Evolutionary conservation across 2,329 filamentous ascomycete genomes (phyloP), one percentile per base, ranked within the genome.

Genomic region (Leptographium flavum): DNA sequence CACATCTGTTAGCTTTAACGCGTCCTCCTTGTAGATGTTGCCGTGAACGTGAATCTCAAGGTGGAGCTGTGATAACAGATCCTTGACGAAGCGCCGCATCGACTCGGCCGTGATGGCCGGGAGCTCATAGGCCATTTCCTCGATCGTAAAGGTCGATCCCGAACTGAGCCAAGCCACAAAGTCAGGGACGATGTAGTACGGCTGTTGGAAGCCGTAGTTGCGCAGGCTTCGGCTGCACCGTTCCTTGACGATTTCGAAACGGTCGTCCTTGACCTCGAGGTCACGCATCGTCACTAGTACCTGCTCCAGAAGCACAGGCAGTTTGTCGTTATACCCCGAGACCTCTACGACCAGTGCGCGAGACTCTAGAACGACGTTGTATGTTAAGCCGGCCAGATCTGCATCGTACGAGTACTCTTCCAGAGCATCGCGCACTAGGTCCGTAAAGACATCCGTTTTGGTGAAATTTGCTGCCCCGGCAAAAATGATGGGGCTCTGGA

Each of bases 341-440:
- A 96, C 75, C 14, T 83, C 79, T 35, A 96, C 67, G 47, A 84
- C 80, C 27, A 96, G 60, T 0, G 88, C 88, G 28, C 79, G 74
- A 4, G 74, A 71, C 56, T 85, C 82, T 23, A 82, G 73, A 4
- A 70, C 70, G n/a, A 96, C 75, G 33, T 74, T 78, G 58, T 96
- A 96, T 49, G 84, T 76, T 38, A 98, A 63, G 0, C 92, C 92
- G 8, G 92, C 87, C 48, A 98, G 74, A 57, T 96, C 88, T 0
- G 92, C 92, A 61, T 95, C 90, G 56, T 98, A 98, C 0, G 88
- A 85, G 60, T 94, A 96, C 59, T 95, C 88, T 45, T 85, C 84
- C 23, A 98, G 64, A 1, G 85, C 85, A 63, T 98, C 92, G 45
- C 83, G 75, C 15, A 98, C 86, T 17, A 96, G 69, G 53, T 92